phyloP scores from a whole-genome alignment of 116 monocot genomes.

The Trichopus zeylanicus region DNA sequence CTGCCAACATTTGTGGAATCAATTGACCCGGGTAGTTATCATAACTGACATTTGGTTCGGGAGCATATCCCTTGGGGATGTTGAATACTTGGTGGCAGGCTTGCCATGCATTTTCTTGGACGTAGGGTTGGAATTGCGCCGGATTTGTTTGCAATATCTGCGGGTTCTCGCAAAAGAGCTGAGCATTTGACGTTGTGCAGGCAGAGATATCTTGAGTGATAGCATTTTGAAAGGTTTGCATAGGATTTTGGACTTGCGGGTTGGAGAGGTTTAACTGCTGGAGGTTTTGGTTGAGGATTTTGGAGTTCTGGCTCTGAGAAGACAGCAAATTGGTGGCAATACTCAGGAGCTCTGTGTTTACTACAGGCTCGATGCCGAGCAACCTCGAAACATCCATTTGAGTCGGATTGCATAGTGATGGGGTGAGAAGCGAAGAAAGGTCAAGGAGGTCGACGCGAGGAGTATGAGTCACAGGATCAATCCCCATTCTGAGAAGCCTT shows the following conservation, averaged over 20 bases:
- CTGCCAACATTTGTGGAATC: not conserved
- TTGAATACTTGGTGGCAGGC: not conserved
- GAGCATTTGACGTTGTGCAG: constrained; percentile 12
- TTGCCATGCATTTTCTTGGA: not conserved
- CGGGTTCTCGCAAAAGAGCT: not conserved
- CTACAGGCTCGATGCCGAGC: constrained; percentile 19
- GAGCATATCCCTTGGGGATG: not conserved
- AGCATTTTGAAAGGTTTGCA: not conserved
- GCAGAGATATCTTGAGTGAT: not conserved
- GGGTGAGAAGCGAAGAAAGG: constrained; percentile 32
- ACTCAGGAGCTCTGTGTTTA: constrained; percentile 38
- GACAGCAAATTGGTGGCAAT: constrained; percentile 25
- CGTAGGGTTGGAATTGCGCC: constrained; percentile 3
- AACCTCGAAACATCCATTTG: constrained; percentile 27
- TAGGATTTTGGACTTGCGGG: constrained; percentile 11
- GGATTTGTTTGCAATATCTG: constrained; percentile 13
- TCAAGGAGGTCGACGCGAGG: constrained; percentile 53
- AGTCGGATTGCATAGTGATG: constrained; percentile 17
- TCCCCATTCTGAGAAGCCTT: constrained; percentile 50
- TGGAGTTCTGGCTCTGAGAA: constrained; percentile 13
- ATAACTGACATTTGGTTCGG: not conserved
- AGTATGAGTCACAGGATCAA: constrained; percentile 58
- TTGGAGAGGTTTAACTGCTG: constrained; percentile 5
- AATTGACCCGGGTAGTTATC: not conserved
- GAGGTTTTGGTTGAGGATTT: not conserved